phyloP scores from a whole-genome alignment of 78 protist genomes.

The Guillardia theta region DNA sequence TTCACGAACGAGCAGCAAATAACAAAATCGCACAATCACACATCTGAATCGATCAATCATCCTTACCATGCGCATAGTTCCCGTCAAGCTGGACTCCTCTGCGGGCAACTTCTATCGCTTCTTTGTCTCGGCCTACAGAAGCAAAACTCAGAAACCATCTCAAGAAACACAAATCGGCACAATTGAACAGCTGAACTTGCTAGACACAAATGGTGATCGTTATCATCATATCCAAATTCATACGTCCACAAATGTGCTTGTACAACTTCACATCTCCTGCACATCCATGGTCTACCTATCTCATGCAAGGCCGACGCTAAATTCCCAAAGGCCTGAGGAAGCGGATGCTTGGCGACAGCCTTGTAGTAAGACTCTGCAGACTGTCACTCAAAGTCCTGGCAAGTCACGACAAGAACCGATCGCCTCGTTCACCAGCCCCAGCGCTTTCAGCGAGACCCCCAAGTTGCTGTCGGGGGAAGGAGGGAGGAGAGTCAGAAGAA shows the following conservation, averaged over 20 bases:
- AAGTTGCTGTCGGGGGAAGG: not conserved
- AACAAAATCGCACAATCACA: not conserved
- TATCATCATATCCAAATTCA: too few relatives aligned
- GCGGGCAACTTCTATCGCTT: not conserved
- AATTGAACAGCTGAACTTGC: too few relatives aligned
- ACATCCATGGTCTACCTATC: too few relatives aligned
- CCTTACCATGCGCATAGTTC: not conserved
- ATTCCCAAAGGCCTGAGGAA: not conserved
- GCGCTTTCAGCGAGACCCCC: conserved; percentile 1
- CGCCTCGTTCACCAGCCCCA: not conserved
- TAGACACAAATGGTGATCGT: too few relatives aligned
- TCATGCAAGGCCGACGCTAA: not conserved
- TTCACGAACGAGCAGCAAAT: too few relatives aligned
- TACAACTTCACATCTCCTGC: too few relatives aligned
- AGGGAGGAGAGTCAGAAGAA: not conserved
- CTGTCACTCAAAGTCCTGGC: too few relatives aligned
- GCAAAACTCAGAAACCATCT: too few relatives aligned
- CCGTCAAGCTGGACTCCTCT: not conserved
- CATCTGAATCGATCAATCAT: not conserved
- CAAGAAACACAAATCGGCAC: too few relatives aligned
- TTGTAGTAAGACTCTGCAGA: conserved; percentile 21
- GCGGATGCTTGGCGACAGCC: not conserved
- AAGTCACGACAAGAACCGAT: too few relatives aligned
- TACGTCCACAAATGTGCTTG: too few relatives aligned
- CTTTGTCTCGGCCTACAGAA: not conserved